These are phyloP conservation scores for Ceratobasidium sp. DNA, from an alignment of 1,284 basidiomycete genomes.

Conservation along the genomic window DNA sequence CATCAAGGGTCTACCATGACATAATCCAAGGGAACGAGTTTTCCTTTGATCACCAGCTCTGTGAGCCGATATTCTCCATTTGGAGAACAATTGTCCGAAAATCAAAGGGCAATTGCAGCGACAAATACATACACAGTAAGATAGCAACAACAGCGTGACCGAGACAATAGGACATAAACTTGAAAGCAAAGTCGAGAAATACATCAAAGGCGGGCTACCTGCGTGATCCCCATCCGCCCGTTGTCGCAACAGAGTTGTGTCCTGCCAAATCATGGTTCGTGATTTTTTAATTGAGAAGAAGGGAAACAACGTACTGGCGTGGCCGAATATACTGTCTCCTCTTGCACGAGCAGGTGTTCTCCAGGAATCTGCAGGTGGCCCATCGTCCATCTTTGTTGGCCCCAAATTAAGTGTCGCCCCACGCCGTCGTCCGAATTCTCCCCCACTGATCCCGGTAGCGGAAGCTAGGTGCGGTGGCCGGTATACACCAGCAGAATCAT, in stretches of 20 bases:
- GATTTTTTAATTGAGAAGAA: neutral
- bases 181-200: neutral
- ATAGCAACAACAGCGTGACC: conserved; percentile 10
- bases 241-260: conserved; percentile 33
- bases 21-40: neutral
- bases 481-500: conserved; percentile 25
- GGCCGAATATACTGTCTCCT: conserved; percentile 26
- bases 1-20: neutral
- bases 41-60: conserved; percentile 26
- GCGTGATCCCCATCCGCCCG: conserved; percentile 21
- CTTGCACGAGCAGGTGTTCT: conserved; percentile 16
- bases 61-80: conserved; percentile 2
- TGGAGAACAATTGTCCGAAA: neutral
- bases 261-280: conserved; percentile 16
- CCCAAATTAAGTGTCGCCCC: conserved; percentile 26
- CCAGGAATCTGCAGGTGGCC: conserved; percentile 14
- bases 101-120: conserved; percentile 8
- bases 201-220: neutral
- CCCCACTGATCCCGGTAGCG: conserved; percentile 24
- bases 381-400: conserved; percentile 10
- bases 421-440: conserved; percentile 29
- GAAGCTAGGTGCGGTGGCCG: conserved; percentile 22
- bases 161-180: neutral
- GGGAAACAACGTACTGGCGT: neutral
- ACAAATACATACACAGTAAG: conserved; percentile 33